Percentiles rank a stretch among this genome's conserved stretches.
Conservation (phyloP, 768 basidiomycete species). For the Rhizopogon rudus region DNA sequence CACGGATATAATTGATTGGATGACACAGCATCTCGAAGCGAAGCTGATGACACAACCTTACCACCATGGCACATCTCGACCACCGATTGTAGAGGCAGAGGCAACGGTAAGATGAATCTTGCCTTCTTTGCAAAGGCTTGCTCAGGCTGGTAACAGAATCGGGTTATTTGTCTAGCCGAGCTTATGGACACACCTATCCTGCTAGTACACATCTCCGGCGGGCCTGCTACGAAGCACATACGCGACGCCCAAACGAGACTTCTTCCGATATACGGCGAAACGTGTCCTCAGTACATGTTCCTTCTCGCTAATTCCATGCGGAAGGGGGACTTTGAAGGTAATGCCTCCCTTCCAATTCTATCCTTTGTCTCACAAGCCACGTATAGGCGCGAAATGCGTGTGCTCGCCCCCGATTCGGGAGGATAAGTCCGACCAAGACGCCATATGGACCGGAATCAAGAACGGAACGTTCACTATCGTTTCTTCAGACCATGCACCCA, state of each 20-base stretch:
- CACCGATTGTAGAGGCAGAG: constrained; percentile 14
- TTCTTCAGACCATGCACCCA: constrained; percentile 29
- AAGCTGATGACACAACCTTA: constrained; percentile 14
- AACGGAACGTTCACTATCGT: constrained; percentile 24
- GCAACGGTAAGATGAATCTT: constrained; percentile 3
- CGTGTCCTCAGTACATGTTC: constrained; percentile 14
- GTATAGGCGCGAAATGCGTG: constrained; percentile 11
- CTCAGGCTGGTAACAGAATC: constrained; percentile 1
- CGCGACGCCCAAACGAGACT: constrained; percentile 13
- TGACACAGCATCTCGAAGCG: constrained; percentile 10
- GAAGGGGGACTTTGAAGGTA: constrained; percentile 12
- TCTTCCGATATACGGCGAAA: constrained; percentile 16
- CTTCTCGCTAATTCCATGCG: constrained; percentile 13
- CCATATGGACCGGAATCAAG: constrained; percentile 12
- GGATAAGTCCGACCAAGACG: constrained; percentile 10
- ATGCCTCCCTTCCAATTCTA: not conserved
- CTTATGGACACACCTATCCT: constrained; percentile 16
- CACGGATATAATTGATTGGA: constrained; percentile 14
- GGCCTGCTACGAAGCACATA: constrained; percentile 10
- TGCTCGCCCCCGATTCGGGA: constrained; percentile 14
- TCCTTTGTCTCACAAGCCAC: not conserved
- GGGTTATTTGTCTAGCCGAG: constrained; percentile 11
- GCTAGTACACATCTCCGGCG: constrained; percentile 13
- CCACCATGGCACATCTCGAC: constrained; percentile 13
- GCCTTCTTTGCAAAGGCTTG: not conserved